Evolutionary conservation across 1,284 basidiomycete genomes (phyloP), one percentile per base, ranked within the genome.

Genomic region (Cutaneotrichosporon mucoides): DNA sequence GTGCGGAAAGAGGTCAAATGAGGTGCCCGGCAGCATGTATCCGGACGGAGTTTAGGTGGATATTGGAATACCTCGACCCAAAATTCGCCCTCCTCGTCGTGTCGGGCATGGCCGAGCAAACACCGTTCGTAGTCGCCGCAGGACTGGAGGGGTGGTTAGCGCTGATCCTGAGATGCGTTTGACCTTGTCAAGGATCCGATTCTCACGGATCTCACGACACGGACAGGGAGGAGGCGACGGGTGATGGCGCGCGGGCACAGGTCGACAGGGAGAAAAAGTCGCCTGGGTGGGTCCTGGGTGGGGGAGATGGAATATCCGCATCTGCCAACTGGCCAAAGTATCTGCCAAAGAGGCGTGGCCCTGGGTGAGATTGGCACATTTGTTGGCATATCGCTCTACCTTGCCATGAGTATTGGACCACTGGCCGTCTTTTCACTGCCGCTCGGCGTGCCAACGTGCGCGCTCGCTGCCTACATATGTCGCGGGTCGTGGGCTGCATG

Each of bases 351-450:
- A 24, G 24, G 24, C 24, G 24, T 24, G 24, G 24, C 24, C 24
- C 24, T 24, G 24, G 24, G 24, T 24, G 15, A 41, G n/a, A 41
- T 42, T 52, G 50, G 48, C 48, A 50, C 50, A 42, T 52, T 52
- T 43, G 33, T 36, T 36, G 51, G 49, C 49, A 40, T 13, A 37
- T 24, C 6, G 9, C 8, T 8, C 38, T 9, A 36, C 24, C 24
- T n/a, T 40, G 49, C 33, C 34, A 35, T 37, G 13, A 49, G 15
- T 6, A 44, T 53, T 53, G 51, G 51, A 53, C 51, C 51, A 36
- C 41, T 35, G 15, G 45, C 4, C 8, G 4, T n/a, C 3, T 12
- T 33, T 16, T 13, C 35, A 33, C 33, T 12, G n/a, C 46, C 13
- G 46, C 46, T 4, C 34, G 11, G 13, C 46, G 33, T 33, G 46